Evolutionary conservation across 2,329 filamentous ascomycete species (phyloP).

Genomic region (Cladophialophora exuberans): DNA sequence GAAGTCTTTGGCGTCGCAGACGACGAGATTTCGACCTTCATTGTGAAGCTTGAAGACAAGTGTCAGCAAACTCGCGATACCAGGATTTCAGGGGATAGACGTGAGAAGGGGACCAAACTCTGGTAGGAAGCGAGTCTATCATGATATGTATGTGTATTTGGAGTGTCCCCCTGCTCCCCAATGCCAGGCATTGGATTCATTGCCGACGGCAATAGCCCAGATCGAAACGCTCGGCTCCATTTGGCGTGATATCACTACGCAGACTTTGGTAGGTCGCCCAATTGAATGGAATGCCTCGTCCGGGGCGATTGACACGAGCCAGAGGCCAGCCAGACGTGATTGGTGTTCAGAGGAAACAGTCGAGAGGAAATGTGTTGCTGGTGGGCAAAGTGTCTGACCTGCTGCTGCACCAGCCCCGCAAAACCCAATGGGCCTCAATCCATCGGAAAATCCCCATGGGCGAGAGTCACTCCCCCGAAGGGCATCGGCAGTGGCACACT

Average conservation of each 20-base stretch:
- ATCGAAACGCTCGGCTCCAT: background rate
- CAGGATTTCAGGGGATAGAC: background rate
- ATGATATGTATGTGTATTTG: background rate
- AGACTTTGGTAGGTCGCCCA: background rate
- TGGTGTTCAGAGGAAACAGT: background rate
- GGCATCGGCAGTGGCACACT: slow-evolving; percentile 12
- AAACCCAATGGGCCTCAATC: background rate
- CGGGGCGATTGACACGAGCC: background rate
- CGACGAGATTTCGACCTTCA: slow-evolving; percentile 6
- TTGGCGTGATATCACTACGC: background rate
- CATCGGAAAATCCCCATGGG: slow-evolving; percentile 6
- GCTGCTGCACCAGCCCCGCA: background rate
- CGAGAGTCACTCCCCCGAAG: background rate
- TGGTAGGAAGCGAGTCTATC: background rate
- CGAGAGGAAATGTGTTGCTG: too few relatives aligned
- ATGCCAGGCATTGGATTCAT: background rate
- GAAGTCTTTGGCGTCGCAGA: slow-evolving; percentile 8
- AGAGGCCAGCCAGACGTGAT: background rate
- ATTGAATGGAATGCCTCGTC: background rate
- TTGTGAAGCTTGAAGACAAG: background rate
- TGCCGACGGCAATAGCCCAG: background rate
- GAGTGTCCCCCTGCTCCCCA: slow-evolving; percentile 1
- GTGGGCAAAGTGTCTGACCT: too few relatives aligned
- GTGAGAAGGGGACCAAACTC: background rate
- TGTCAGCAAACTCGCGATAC: background rate